Percentiles rank a stretch among this genome's conserved stretches.
Evolutionary conservation across 768 basidiomycete species (phyloP).

Genomic region (Chalciporus sphaerocephalus): DNA sequence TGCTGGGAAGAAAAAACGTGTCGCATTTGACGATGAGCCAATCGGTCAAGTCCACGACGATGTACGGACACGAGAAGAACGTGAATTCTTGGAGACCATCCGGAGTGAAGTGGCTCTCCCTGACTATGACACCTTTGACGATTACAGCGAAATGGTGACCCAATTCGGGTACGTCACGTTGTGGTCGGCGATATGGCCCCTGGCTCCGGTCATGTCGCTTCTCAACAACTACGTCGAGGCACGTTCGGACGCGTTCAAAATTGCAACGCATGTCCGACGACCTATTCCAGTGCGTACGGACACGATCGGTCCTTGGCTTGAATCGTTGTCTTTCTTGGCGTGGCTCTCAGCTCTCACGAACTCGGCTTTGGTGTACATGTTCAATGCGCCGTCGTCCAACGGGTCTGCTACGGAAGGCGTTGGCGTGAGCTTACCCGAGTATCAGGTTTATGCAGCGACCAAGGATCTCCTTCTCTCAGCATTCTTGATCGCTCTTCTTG

Average conservation of each 20-base stretch:
- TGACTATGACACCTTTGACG: constrained; percentile 75
- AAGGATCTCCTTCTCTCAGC: constrained; percentile 57
- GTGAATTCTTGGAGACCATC: constrained; percentile 74
- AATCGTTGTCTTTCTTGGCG: constrained; percentile 78
- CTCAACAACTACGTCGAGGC: constrained; percentile 92
- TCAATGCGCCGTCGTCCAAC: constrained; percentile 48
- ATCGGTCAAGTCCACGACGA: constrained; percentile 27
- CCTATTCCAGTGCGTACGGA: constrained; percentile 86
- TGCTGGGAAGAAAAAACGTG: constrained; percentile 54
- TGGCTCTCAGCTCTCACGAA: constrained; percentile 90
- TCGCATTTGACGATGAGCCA: constrained; percentile 65
- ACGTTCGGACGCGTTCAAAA: constrained; percentile 93
- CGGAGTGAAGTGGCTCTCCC: constrained; percentile 74
- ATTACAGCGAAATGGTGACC: constrained; percentile 95
- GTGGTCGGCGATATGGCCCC: constrained; percentile 93
- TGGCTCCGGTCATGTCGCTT: constrained; percentile 84
- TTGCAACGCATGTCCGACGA: constrained; percentile 76
- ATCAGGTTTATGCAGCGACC: constrained; percentile 34
- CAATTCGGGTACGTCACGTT: constrained; percentile 91
- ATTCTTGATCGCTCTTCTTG: constrained; percentile 67
- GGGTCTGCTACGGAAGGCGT: constrained; percentile 2
- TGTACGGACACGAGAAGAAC: constrained; percentile 52
- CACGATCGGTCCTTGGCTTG: constrained; percentile 92
- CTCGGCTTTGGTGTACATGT: constrained; percentile 86
- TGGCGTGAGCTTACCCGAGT: constrained; percentile 3